Evolutionary conservation across 116 monocot genomes (phyloP).

Genomic region (Iris pallida): DNA sequence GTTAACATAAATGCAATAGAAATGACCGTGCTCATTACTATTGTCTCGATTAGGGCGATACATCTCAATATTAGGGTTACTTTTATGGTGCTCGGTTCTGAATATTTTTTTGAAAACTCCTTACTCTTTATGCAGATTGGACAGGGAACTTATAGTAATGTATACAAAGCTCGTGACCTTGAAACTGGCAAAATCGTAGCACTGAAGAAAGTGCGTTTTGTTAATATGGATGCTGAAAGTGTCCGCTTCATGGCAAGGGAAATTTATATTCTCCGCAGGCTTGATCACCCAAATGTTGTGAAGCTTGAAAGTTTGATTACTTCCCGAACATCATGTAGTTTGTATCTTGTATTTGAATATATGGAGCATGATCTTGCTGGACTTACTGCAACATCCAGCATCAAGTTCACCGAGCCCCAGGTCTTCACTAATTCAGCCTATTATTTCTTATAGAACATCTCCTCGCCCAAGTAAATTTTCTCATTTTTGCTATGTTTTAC

Average conservation of each 20-base stretch:
- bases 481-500: not conserved
- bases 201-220: conserved; percentile 31
- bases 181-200: conserved; percentile 29
- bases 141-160: conserved; percentile 35
- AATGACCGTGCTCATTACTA: too few species aligned
- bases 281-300: conserved; percentile 31
- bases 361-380: conserved; percentile 40
- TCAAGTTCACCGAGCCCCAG: conserved; percentile 34
- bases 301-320: conserved; percentile 33
- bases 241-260: conserved; percentile 34
- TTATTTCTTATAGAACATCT: not conserved
- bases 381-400: conserved; percentile 13
- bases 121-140: conserved; percentile 20
- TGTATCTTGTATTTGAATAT: conserved; percentile 36
- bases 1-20: too few species aligned
- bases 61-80: conserved; percentile 34
- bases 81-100: not conserved
- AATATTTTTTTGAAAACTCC: not conserved
- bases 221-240: conserved; percentile 34
- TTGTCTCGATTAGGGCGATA: too few species aligned
- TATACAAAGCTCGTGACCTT: conserved; percentile 30
- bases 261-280: conserved; percentile 24
- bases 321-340: conserved; percentile 21
- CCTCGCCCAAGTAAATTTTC: not conserved
- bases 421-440: not conserved